Evolutionary conservation across 768 basidiomycete species (phyloP), one percentile per base, ranked within the genome.

Genomic region (Phallus indusiatus): DNA sequence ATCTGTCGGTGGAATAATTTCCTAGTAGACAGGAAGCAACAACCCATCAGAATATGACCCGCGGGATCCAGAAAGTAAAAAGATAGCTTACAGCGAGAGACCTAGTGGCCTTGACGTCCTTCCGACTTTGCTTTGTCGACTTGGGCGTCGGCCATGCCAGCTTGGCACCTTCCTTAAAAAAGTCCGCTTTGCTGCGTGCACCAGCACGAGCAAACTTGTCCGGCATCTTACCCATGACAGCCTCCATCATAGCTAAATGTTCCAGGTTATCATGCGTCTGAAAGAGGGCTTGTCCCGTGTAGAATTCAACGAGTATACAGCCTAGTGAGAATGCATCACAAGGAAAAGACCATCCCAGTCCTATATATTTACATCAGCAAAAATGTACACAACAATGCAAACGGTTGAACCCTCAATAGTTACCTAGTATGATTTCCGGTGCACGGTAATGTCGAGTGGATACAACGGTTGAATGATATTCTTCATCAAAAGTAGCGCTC

Each of bases 191-290:
- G 53, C 84, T 82, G 51, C 87, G 80, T 9, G 85, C 82, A 17
- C 86, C 88, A 48, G 80, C 78, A 47, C 86, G 80, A 42, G 83
- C 82, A 68, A 95, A 92, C 5, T 86, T 83, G 54, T 88, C 85
- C 0, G 94, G 91, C 87, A 98, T 94, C 75, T 89, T 90, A 60
- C 95, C 95, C 90, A 98, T 97, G 42, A 98, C 96, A 70, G 90
- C 86, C 70, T 98, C 94, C 96, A 99, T 99, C 96, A 99, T 99
- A 46, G 95, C 96, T 14, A 99, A 83, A 72, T 99, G 96, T 71
- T 99, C 96, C 9, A 98, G 81, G 70, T 99, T 98, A 73, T 98
- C 95, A 67, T 98, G 96, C 0, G 96, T 98, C 72, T 99, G 96
- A 74, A 96, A 99, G n/a, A 99, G 81, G 8, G 96, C 96, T 35